Conservation (phyloP, 192 early-diverging fungal genomes). For the Podila verticillata region DNA sequence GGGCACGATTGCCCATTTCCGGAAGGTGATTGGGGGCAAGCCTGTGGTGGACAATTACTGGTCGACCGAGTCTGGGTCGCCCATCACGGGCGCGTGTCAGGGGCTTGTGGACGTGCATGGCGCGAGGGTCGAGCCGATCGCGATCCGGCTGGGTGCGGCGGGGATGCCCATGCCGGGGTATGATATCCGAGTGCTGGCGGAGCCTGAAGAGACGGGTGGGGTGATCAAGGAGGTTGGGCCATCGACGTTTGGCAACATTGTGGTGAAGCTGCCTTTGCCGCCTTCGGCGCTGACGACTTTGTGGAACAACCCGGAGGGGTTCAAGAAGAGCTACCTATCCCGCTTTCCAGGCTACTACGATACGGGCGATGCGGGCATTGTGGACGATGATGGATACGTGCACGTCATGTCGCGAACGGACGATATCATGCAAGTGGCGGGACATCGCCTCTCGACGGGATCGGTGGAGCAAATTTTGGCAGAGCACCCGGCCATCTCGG, state of each 20-base stretch:
- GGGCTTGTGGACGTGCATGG: conserved; percentile 56
- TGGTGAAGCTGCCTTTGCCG: conserved; percentile 80
- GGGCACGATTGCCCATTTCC: conserved; percentile 73
- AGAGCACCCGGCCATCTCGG: conserved; percentile 68
- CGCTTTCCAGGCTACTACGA: conserved; percentile 85
- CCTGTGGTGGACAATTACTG: conserved; percentile 89
- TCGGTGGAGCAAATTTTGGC: conserved; percentile 81
- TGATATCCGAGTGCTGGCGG: conserved; percentile 70
- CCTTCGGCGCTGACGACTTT: conserved; percentile 81
- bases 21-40: conserved; percentile 53
- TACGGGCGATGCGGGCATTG: conserved; percentile 84
- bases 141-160: conserved; percentile 73
- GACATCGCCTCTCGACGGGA: conserved; percentile 85
- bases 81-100: conserved; percentile 78
- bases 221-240: conserved; percentile 51
- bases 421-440: conserved; percentile 89
- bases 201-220: conserved; percentile 54
- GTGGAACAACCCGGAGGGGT: conserved; percentile 83
- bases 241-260: conserved; percentile 79
- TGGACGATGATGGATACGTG: conserved; percentile 80
- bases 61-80: conserved; percentile 89
- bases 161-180: conserved; percentile 84
- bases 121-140: conserved; percentile 41
- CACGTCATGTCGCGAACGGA: conserved; percentile 77
- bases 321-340: conserved; percentile 74